Evolutionary conservation across 1,284 basidiomycete genomes (phyloP).

Genomic region (Moesziomyces globuligerus): DNA sequence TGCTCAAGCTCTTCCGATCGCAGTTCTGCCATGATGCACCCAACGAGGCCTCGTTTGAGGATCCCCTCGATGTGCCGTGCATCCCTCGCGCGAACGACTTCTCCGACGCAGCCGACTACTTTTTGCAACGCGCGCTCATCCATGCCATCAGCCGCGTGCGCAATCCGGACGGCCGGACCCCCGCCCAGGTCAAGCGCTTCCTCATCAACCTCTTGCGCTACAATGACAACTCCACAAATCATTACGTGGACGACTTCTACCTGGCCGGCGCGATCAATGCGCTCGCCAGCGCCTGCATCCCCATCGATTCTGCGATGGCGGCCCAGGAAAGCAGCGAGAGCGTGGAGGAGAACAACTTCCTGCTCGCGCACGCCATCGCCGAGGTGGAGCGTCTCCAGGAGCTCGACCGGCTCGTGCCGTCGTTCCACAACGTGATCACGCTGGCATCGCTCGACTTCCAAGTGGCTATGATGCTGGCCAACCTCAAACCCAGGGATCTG

Average conservation of each 20-base stretch:
- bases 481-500: constrained; percentile 81
- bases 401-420: constrained; percentile 94
- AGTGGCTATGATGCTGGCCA: constrained; percentile 47
- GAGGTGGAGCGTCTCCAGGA: constrained; percentile 86
- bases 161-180: constrained; percentile 82
- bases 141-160: constrained; percentile 84
- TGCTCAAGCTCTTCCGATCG: constrained; percentile 91
- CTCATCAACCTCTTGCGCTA: constrained; percentile 88
- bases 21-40: constrained; percentile 80
- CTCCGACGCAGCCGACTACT: constrained; percentile 88
- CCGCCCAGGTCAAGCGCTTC: constrained; percentile 86
- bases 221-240: constrained; percentile 93
- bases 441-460: constrained; percentile 72
- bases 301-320: constrained; percentile 51
- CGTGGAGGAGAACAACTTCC: constrained; percentile 49
- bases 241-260: constrained; percentile 92
- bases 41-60: constrained; percentile 36
- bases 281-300: constrained; percentile 79
- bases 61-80: constrained; percentile 73
- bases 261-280: constrained; percentile 87
- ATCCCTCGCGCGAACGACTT: constrained; percentile 95
- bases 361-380: constrained; percentile 50
- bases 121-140: constrained; percentile 87
- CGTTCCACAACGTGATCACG: constrained; percentile 91
- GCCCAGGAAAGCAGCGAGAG: constrained; percentile 48